Conservation (phyloP, 345 rosid species). For the Psidium guajava region DNA sequence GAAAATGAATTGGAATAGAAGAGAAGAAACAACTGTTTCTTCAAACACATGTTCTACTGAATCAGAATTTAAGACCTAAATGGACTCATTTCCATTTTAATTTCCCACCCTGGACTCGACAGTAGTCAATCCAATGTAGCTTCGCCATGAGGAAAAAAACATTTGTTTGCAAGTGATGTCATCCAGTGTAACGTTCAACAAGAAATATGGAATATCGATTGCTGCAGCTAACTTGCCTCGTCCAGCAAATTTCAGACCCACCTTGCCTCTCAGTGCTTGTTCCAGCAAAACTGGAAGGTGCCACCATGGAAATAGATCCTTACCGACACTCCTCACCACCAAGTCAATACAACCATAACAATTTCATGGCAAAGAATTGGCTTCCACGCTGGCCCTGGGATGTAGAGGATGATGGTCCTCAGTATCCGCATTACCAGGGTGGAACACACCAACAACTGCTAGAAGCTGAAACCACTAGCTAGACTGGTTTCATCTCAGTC, state of each 20-base stretch:
- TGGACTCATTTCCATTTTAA: background rate
- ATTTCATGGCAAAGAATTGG: background rate
- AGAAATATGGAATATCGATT: background rate
- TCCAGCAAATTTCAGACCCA: background rate
- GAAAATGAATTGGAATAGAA: background rate
- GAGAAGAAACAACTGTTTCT: background rate
- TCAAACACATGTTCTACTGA: background rate
- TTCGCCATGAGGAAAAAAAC: background rate
- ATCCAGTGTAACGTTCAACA: background rate
- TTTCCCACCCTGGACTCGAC: background rate
- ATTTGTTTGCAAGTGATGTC: background rate
- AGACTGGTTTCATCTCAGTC: background rate
- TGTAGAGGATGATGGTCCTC: background rate
- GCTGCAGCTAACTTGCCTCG: background rate
- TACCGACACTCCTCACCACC: background rate
- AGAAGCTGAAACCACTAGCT: background rate
- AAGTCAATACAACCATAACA: background rate
- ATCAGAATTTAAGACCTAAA: background rate
- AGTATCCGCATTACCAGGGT: background rate
- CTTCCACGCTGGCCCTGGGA: background rate
- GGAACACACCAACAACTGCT: background rate
- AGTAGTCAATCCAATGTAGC: background rate
- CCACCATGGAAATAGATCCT: background rate
- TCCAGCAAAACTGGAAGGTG: background rate
- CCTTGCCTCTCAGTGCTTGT: background rate